A percentile compares a stretch with the other conserved stretches of the same genome.
These are phyloP conservation scores for Catharanthus roseus DNA, from an alignment of 257 asterid species.

Conservation along the genomic window DNA sequence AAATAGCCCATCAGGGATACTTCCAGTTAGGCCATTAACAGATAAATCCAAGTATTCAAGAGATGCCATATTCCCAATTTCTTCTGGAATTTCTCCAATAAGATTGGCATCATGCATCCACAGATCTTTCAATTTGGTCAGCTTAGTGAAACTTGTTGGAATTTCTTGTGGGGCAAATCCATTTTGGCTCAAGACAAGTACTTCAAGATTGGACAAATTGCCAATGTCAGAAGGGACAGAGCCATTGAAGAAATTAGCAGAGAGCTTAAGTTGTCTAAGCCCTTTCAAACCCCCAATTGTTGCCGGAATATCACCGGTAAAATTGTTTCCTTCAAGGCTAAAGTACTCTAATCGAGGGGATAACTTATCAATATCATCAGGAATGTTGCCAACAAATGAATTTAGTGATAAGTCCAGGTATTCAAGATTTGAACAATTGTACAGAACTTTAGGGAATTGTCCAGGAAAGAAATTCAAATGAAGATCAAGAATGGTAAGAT, in stretches of 20 bases:
- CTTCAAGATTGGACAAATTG: constrained; percentile 46
- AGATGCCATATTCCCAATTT: constrained; percentile 49
- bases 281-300: constrained; percentile 43
- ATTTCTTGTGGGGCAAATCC: constrained; percentile 48
- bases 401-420: constrained; percentile 56
- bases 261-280: constrained; percentile 37
- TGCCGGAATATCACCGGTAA: constrained; percentile 58
- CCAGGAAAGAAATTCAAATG: constrained; percentile 16
- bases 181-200: constrained; percentile 30
- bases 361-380: constrained; percentile 43
- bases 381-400: constrained; percentile 43
- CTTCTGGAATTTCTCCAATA: constrained; percentile 63
- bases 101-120: constrained; percentile 42
- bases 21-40: constrained; percentile 44
- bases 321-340: constrained; percentile 42
- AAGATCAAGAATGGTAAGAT: constrained; percentile 22
- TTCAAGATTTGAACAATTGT: constrained; percentile 25
- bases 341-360: constrained; percentile 38
- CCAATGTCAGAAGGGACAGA: constrained; percentile 63
- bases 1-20: constrained; percentile 50
- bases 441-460: constrained; percentile 20
- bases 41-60: constrained; percentile 59
- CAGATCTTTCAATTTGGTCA: constrained; percentile 46
- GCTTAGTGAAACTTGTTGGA: constrained; percentile 49
- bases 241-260: constrained; percentile 35